Percentiles rank a stretch among this genome's conserved stretches.
Conservation (phyloP, 352 stramenopile species). For the Aphanomyces astaci region DNA sequence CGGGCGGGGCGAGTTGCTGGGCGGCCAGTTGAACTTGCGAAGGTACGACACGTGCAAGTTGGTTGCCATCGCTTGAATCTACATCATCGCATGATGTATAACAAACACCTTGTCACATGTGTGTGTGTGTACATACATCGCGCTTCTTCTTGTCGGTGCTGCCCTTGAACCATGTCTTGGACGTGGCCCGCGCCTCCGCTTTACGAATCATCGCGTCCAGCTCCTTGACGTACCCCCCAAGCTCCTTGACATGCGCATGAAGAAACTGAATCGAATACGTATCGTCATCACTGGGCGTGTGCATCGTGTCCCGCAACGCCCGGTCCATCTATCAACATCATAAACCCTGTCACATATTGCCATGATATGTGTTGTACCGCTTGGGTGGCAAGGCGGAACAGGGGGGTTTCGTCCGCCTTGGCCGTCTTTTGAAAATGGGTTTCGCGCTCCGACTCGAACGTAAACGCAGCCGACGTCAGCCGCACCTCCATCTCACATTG, state of each 20-base stretch:
- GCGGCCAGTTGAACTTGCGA: slow-evolving; percentile 36
- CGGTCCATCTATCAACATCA: slow-evolving; percentile 15
- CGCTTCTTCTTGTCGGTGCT: slow-evolving; percentile 66
- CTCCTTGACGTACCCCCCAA: slow-evolving; percentile 19
- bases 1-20: neutral
- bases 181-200: slow-evolving; percentile 28
- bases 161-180: slow-evolving; percentile 78
- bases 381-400: slow-evolving; percentile 15
- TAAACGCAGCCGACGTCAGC: slow-evolving; percentile 1
- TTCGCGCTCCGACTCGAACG: slow-evolving; percentile 7
- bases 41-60: slow-evolving; percentile 83
- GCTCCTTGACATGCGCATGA: slow-evolving; percentile 20
- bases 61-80: slow-evolving; percentile 65
- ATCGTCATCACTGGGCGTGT: slow-evolving; percentile 14
- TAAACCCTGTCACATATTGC: neutral
- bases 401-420: slow-evolving; percentile 19
- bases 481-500: slow-evolving; percentile 12
- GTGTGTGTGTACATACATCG: slow-evolving; percentile 24
- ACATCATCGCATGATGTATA: too few relatives aligned
- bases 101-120: too few relatives aligned
- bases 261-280: slow-evolving; percentile 20
- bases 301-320: slow-evolving; percentile 17
- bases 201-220: slow-evolving; percentile 19
- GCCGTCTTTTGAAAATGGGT: slow-evolving; percentile 16
- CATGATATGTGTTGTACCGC: slow-evolving; percentile 1